A percentile compares a stretch with the other conserved stretches of the same genome.
phyloP scores from a whole-genome alignment of 305 asterid species.

The Withania somnifera region DNA sequence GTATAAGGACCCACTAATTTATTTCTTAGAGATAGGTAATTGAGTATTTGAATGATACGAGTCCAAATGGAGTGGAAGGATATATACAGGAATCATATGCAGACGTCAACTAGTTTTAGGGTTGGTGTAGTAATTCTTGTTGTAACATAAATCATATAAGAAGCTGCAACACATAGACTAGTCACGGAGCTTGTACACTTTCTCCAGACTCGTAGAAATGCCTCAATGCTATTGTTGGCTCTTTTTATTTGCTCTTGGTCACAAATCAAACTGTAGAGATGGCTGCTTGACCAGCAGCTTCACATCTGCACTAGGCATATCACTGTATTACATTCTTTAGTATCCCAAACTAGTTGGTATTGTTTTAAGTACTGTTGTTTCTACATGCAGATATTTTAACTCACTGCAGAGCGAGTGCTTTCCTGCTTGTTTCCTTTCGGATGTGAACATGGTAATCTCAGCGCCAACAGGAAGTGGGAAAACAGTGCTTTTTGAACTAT shows the following conservation, averaged over 20 bases:
- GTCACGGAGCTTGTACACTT: not conserved
- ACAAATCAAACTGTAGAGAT: not conserved
- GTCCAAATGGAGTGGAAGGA: not conserved
- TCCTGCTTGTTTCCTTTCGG: constrained; percentile 74
- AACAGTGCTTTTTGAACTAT: constrained; percentile 88
- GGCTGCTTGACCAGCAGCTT: not conserved
- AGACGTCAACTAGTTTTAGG: not conserved
- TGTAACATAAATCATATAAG: not conserved
- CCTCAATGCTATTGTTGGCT: not conserved
- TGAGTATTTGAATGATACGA: not conserved
- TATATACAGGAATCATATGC: not conserved
- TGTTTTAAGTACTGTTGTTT: constrained; percentile 1
- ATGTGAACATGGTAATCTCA: constrained; percentile 89
- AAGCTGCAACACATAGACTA: not conserved
- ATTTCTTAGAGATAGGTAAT: not conserved
- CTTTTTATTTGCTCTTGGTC: not conserved
- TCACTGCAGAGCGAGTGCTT: constrained; percentile 94
- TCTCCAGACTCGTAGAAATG: constrained; percentile 3
- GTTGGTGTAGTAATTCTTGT: not conserved
- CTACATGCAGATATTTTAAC: constrained; percentile 63
- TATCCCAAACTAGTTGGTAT: not conserved
- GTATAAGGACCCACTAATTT: not conserved
- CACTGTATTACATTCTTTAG: not conserved
- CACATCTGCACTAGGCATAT: not conserved
- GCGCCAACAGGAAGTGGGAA: constrained; percentile 99